Evolutionary conservation across 1,284 basidiomycete genomes (phyloP).

Genomic region (Psilocybe mexicana): DNA sequence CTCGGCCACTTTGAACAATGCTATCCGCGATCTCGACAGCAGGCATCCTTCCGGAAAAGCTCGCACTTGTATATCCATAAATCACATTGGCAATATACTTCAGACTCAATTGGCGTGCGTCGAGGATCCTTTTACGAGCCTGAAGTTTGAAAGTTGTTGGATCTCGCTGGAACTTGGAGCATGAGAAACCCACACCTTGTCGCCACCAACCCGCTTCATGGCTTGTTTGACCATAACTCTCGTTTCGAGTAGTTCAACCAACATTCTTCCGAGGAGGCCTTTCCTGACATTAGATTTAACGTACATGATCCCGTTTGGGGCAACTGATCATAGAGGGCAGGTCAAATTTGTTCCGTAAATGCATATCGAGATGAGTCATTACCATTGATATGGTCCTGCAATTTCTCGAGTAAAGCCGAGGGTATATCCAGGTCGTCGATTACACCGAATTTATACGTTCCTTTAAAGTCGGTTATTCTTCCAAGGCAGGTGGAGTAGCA

Average conservation of each 20-base stretch:
- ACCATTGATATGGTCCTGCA: constrained; percentile 80
- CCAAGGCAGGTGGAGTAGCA: constrained; percentile 98
- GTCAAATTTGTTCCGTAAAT: neutral
- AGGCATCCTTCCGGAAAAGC: constrained; percentile 96
- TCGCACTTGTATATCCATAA: constrained; percentile 94
- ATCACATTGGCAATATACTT: constrained; percentile 91
- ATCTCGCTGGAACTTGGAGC: neutral
- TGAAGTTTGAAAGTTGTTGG: constrained; percentile 30
- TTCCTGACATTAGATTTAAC: constrained; percentile 85
- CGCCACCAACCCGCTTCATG: constrained; percentile 79
- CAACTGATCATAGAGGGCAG: constrained; percentile 52
- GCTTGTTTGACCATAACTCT: constrained; percentile 96
- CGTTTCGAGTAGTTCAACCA: constrained; percentile 92
- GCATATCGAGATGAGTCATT: constrained; percentile 23
- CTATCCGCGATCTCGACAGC: constrained; percentile 98
- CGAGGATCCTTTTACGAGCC: constrained; percentile 74
- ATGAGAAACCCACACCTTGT: constrained; percentile 58
- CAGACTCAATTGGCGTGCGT: constrained; percentile 87
- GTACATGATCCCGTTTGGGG: constrained; percentile 94
- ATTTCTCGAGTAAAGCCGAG: constrained; percentile 63
- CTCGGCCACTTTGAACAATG: constrained; percentile 94
- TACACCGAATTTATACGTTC: constrained; percentile 86
- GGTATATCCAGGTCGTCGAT: constrained; percentile 69
- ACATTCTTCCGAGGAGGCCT: constrained; percentile 89
- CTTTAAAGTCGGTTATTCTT: constrained; percentile 81